A percentile compares a stretch with the other conserved stretches of the same genome.
Conservation (phyloP, 2,329 filamentous ascomycete species). For the Remersonia thermophila region DNA sequence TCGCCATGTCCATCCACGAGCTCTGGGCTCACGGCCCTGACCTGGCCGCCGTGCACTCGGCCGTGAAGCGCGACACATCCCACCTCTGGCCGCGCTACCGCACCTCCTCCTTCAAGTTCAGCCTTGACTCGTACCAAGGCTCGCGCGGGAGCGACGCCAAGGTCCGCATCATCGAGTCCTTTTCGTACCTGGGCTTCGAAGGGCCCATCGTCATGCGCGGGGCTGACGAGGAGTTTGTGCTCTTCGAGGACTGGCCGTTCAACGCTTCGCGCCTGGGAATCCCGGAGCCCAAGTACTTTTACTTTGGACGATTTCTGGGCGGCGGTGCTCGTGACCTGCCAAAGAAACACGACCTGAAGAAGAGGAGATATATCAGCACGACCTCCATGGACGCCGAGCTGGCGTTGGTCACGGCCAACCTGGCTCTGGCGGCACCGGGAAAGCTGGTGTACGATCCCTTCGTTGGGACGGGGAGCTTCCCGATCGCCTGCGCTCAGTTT, state of each 20-base stretch:
- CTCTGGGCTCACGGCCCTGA: conserved; percentile 67
- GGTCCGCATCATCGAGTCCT: conserved; percentile 66
- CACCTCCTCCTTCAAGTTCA: conserved; percentile 65
- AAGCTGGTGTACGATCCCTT: conserved; percentile 92
- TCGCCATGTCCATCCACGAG: conserved; percentile 74
- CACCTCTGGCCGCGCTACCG: conserved; percentile 57
- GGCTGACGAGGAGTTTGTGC: conserved; percentile 61
- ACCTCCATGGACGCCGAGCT: conserved; percentile 97
- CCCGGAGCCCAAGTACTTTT: conserved; percentile 46
- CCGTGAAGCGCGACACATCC: conserved; percentile 45
- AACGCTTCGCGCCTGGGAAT: conserved; percentile 36
- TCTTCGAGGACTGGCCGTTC: conserved; percentile 71
- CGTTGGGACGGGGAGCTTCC: conserved; percentile 88
- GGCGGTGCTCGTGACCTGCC: conserved; percentile 55
- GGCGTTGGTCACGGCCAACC: conserved; percentile 80
- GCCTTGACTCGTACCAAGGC: conserved; percentile 69
- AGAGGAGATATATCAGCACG: conserved; percentile 83
- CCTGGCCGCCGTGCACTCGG: conserved; percentile 56
- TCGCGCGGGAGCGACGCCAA: conserved; percentile 53
- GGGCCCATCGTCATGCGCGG: conserved; percentile 67
- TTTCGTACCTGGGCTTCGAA: conserved; percentile 63
- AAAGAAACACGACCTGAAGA: conserved; percentile 77
- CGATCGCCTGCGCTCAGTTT: conserved; percentile 80
- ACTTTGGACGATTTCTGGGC: conserved; percentile 61
- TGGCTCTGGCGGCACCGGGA: conserved; percentile 69